Evolutionary conservation across 371 early-diverging fungal genomes (phyloP).

Genomic region (Choanephora cucurbitarum): DNA sequence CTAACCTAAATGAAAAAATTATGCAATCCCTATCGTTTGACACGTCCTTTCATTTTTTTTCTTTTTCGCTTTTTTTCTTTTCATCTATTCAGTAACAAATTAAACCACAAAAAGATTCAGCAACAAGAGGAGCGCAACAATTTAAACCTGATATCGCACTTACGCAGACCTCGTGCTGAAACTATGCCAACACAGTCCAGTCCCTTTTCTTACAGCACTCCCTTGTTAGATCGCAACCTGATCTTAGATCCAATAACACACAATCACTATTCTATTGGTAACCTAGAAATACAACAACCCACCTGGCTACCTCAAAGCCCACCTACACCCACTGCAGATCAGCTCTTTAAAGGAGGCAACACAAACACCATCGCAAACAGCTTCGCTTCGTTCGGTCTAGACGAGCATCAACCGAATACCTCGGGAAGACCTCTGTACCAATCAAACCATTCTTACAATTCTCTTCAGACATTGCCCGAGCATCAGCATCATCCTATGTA

Average conservation of each 20-base stretch:
- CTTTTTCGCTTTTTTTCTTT: too few relatives aligned
- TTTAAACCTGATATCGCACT: not conserved
- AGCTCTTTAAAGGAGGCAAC: constrained; percentile 31
- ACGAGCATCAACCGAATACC: constrained; percentile 38
- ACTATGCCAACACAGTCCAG: constrained; percentile 63
- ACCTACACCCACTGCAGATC: constrained; percentile 40
- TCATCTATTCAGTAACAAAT: not conserved
- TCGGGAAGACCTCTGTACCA: too few relatives aligned
- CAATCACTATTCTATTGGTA: not conserved
- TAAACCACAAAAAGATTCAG: not conserved
- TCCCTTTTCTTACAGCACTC: constrained; percentile 44
- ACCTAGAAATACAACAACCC: not conserved
- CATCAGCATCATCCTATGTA: constrained; percentile 16
- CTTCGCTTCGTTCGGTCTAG: constrained; percentile 71
- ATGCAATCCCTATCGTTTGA: not conserved
- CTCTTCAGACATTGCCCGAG: not conserved
- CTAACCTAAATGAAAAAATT: not conserved
- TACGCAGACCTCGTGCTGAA: constrained; percentile 69
- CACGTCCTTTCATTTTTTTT: too few relatives aligned
- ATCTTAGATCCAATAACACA: not conserved
- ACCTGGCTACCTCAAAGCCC: constrained; percentile 23
- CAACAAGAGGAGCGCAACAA: not conserved
- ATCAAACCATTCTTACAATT: too few relatives aligned
- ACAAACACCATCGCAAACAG: constrained; percentile 60
- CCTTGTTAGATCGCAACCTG: not conserved